Evolutionary conservation across 2,329 filamentous ascomycete species (phyloP).

Genomic region (Claviceps monticola): DNA sequence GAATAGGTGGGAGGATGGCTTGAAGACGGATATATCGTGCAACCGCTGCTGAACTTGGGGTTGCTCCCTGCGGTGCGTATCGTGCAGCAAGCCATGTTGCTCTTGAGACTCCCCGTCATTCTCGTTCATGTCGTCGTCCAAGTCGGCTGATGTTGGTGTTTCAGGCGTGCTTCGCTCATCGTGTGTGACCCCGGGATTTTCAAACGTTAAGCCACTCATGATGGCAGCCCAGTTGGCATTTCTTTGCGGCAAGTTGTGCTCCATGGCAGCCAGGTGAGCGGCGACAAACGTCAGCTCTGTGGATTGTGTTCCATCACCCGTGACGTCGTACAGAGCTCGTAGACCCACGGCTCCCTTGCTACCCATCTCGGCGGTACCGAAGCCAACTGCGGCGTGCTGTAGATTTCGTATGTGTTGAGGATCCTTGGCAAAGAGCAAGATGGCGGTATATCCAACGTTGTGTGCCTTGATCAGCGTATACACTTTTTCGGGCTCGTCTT

Average conservation of each 20-base stretch:
- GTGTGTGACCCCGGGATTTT: constrained; percentile 32
- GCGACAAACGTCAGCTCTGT: constrained; percentile 73
- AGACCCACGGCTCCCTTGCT: constrained; percentile 89
- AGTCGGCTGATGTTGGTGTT: constrained; percentile 1
- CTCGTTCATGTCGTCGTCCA: constrained; percentile 9
- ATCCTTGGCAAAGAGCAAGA: constrained; percentile 70
- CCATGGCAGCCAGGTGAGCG: constrained; percentile 80
- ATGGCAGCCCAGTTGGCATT: constrained; percentile 86
- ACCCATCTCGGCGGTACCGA: constrained; percentile 78
- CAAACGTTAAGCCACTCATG: constrained; percentile 67
- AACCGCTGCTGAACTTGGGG: constrained; percentile 28
- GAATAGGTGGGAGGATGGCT: constrained; percentile 63
- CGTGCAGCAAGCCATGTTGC: constrained; percentile 19
- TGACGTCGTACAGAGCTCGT: constrained; percentile 44
- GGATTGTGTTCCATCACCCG: constrained; percentile 15
- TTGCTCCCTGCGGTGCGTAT: constrained; percentile 21
- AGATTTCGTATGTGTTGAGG: constrained; percentile 46
- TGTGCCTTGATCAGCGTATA: constrained; percentile 59
- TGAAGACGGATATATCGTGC: constrained; percentile 55
- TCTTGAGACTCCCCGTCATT: constrained; percentile 10
- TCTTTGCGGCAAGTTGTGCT: constrained; percentile 58
- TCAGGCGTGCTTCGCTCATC: constrained; percentile 7
- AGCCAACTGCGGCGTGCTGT: constrained; percentile 70
- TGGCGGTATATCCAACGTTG: constrained; percentile 78
- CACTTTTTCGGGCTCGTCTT: constrained; percentile 17